Percentiles rank a stretch among this genome's conserved stretches.
Evolutionary conservation across 371 early-diverging fungal genomes (phyloP).

Genomic region (Apophysomyces variabilis): DNA sequence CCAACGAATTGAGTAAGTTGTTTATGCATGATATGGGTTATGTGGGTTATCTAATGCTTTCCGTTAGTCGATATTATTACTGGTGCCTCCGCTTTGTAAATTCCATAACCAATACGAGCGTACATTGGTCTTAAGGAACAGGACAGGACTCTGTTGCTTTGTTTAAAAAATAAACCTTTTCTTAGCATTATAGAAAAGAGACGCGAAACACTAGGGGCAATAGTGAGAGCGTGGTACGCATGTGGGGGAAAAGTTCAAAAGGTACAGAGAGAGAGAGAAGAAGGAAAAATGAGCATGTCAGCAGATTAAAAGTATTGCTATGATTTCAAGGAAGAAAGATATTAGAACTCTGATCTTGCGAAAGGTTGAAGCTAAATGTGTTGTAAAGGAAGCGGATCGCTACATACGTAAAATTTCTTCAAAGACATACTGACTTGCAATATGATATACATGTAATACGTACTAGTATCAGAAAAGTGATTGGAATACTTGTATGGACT

Average conservation of each 20-base stretch:
- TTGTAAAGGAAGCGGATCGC: too few relatives aligned
- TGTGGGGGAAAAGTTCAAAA: background rate
- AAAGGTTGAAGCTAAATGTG: too few relatives aligned
- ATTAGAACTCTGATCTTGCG: too few relatives aligned
- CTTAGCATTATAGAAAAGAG: background rate
- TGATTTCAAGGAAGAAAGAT: too few relatives aligned
- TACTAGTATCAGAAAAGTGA: too few relatives aligned
- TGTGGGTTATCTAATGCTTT: constrained; percentile 5
- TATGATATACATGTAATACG: too few relatives aligned
- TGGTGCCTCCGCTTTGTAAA: constrained; percentile 90
- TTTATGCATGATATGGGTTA: constrained; percentile 3
- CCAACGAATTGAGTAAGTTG: constrained; percentile 87
- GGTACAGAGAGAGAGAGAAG: background rate
- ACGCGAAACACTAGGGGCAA: too few relatives aligned
- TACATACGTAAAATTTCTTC: too few relatives aligned
- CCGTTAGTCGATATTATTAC: constrained; percentile 88
- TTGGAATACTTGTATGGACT: too few relatives aligned
- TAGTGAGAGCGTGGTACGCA: background rate
- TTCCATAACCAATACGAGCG: background rate
- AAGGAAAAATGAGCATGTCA: too few relatives aligned
- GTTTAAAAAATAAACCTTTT: constrained; percentile 22
- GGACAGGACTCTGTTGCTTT: constrained; percentile 19
- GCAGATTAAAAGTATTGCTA: too few relatives aligned
- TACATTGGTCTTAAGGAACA: constrained; percentile 18
- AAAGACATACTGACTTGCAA: too few relatives aligned